These are phyloP conservation scores for Arthrobotrys iridis DNA, from an alignment of 2,329 filamentous ascomycete species.

Conservation along the genomic window DNA sequence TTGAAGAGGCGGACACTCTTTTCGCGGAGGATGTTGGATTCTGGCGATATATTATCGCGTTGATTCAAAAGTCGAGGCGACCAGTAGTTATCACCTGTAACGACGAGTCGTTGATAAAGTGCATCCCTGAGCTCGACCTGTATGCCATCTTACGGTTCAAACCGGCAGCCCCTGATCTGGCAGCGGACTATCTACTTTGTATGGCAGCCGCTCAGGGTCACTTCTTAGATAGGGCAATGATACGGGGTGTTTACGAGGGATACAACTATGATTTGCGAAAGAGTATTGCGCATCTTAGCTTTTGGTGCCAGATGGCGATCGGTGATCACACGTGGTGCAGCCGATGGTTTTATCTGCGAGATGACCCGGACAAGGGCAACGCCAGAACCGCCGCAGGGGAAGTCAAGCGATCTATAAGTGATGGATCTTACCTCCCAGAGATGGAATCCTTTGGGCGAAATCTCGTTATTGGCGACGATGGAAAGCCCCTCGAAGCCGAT, in stretches of 20 bases:
- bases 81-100: constrained; percentile 97
- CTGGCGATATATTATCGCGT: constrained; percentile 80
- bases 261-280: constrained; percentile 79
- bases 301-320: constrained; percentile 96
- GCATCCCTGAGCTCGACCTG: constrained; percentile 77
- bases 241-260: constrained; percentile 75
- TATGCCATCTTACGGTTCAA: constrained; percentile 84
- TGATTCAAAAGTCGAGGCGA: constrained; percentile 85
- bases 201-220: constrained; percentile 91
- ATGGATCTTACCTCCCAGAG: constrained; percentile 77
- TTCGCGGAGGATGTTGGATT: constrained; percentile 97
- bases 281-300: constrained; percentile 83
- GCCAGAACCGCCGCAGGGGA: constrained; percentile 67
- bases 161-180: constrained; percentile 72
- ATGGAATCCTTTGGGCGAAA: constrained; percentile 82
- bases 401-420: constrained; percentile 79
- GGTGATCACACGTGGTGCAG: constrained; percentile 83
- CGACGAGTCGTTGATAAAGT: constrained; percentile 73
- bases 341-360: constrained; percentile 86
- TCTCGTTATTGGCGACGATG: constrained; percentile 60
- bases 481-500: constrained; percentile 59
- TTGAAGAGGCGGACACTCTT: constrained; percentile 92
- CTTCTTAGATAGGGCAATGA: constrained; percentile 73
- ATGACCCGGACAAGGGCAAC: constrained; percentile 78
- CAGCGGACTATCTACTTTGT: constrained; percentile 81